phyloP scores from a whole-genome alignment of 2,329 filamentous ascomycete species.

The Calonectria pseudoreteaudii region DNA sequence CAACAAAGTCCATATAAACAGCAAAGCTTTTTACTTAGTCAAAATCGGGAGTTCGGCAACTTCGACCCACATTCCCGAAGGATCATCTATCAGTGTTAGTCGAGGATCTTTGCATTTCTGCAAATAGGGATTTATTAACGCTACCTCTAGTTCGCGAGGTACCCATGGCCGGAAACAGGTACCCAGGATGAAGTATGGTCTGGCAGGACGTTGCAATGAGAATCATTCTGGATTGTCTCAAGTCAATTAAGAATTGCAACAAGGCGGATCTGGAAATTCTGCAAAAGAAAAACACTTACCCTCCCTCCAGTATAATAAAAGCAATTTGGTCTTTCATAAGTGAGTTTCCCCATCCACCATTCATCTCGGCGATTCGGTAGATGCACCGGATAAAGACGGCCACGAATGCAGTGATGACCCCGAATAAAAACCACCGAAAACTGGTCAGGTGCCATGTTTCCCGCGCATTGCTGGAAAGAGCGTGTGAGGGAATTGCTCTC shows the following conservation, averaged over 20 bases:
- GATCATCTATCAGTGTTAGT: neutral
- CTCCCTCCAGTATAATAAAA: conserved; percentile 67
- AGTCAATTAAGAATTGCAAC: neutral
- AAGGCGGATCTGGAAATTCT: neutral
- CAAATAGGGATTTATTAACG: neutral
- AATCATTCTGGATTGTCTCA: neutral
- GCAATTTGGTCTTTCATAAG: conserved; percentile 64
- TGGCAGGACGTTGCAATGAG: neutral
- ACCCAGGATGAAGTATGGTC: neutral
- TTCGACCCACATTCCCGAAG: neutral
- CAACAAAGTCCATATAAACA: no score
- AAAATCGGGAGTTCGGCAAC: neutral
- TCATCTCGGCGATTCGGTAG: conserved; percentile 74
- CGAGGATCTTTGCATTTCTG: no score
- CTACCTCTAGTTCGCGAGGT: neutral
- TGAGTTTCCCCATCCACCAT: conserved; percentile 68
- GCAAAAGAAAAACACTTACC: conserved; percentile 5
- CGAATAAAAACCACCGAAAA: conserved; percentile 9
- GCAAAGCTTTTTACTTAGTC: neutral
- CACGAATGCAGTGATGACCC: conserved; percentile 3
- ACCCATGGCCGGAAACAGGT: neutral
- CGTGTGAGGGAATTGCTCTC: neutral
- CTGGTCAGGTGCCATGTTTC: neutral
- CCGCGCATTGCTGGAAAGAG: conserved; percentile 48
- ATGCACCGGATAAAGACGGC: conserved; percentile 70